Evolutionary conservation across 2,329 filamentous ascomycete species (phyloP).

Genomic region (Leptographium wingfieldii): DNA sequence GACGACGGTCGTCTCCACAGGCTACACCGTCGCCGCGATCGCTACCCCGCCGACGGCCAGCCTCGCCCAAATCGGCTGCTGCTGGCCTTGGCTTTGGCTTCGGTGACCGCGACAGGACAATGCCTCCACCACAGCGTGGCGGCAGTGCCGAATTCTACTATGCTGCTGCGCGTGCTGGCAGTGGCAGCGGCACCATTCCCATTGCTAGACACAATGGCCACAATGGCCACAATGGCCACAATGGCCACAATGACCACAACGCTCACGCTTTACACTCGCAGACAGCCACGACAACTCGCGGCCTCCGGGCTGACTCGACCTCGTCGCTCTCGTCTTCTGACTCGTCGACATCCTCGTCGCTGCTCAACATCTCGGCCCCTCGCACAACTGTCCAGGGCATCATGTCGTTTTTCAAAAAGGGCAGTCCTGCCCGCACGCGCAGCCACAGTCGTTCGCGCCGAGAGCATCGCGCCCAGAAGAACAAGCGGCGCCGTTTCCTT

Average conservation of each 20-base stretch:
- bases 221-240: not conserved
- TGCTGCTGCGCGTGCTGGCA: not conserved
- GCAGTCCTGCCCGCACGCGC: slow-evolving; percentile 6
- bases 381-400: slow-evolving; percentile 17
- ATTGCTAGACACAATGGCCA: not conserved
- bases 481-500: slow-evolving; percentile 31
- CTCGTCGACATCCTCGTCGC: slow-evolving; percentile 22
- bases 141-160: not conserved
- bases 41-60: not conserved
- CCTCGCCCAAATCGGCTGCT: not conserved
- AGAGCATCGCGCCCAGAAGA: slow-evolving; percentile 10
- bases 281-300: slow-evolving; percentile 8
- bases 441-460: slow-evolving; percentile 10
- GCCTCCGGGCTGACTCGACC: slow-evolving; percentile 4
- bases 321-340: slow-evolving; percentile 14
- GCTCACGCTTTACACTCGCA: no score
- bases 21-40: not conserved
- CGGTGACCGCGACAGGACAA: not conserved
- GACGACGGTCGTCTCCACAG: not conserved
- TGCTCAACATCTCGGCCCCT: slow-evolving; percentile 22
- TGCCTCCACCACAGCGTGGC: not conserved
- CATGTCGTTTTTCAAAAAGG: slow-evolving; percentile 21
- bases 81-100: not conserved
- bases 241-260: slow-evolving; percentile 5
- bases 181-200: not conserved